phyloP scores from a whole-genome alignment of 371 early-diverging fungal species.

The Batkoa obscura region DNA sequence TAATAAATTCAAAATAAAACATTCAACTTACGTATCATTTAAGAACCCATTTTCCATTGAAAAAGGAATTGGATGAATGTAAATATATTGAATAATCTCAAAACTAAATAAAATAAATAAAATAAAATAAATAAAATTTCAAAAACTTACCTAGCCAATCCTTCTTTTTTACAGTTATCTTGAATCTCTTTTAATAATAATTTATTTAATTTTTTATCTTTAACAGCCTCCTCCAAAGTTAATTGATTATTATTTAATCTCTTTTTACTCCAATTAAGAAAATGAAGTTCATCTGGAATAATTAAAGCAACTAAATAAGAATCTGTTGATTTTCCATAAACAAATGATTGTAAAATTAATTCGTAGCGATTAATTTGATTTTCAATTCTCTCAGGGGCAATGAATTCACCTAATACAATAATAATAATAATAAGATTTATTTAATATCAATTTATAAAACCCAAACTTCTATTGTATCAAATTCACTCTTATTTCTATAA shows the following conservation, averaged over 20 bases:
- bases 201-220: slow-evolving; percentile 27
- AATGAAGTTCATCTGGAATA: slow-evolving; percentile 56
- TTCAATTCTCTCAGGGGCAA: slow-evolving; percentile 86
- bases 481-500: too few relatives aligned
- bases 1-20: slow-evolving; percentile 8
- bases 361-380: slow-evolving; percentile 11
- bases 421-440: too few relatives aligned
- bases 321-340: slow-evolving; percentile 76
- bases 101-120: slow-evolving; percentile 31
- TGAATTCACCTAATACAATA: slow-evolving; percentile 71
- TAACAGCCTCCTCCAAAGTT: slow-evolving; percentile 2
- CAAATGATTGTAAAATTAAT: slow-evolving; percentile 32
- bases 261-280: slow-evolving; percentile 19
- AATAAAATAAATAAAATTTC: neutral
- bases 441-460: too few relatives aligned
- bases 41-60: slow-evolving; percentile 65
- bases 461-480: too few relatives aligned
- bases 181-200: slow-evolving; percentile 15
- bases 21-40: slow-evolving; percentile 48
- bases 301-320: slow-evolving; percentile 58
- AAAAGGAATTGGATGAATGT: slow-evolving; percentile 52
- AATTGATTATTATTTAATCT: too few relatives aligned
- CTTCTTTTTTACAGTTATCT: slow-evolving; percentile 9
- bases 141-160: slow-evolving; percentile 24
- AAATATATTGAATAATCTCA: slow-evolving; percentile 57